These are phyloP conservation scores for Phyllachora maydis DNA, from an alignment of 2,329 filamentous ascomycete species.

Conservation along the genomic window DNA sequence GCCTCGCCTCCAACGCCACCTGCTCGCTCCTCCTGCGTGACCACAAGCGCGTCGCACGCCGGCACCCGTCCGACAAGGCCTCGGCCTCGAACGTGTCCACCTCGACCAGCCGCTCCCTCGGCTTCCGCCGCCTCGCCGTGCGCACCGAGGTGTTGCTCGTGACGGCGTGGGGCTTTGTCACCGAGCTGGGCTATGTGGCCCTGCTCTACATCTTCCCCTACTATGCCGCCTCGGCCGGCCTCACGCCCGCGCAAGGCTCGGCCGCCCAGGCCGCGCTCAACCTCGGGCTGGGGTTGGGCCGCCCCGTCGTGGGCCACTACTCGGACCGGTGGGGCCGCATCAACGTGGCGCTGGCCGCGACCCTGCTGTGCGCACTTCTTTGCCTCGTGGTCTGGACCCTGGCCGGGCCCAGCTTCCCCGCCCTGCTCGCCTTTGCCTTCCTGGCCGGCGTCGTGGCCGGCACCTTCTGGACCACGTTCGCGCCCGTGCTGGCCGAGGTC, in stretches of 20 bases:
- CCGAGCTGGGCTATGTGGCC: constrained; percentile 44
- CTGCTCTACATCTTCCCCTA: constrained; percentile 42
- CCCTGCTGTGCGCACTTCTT: constrained; percentile 32
- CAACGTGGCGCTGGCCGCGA: constrained; percentile 36
- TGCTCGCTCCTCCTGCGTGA: constrained; percentile 32
- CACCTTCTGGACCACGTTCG: constrained; percentile 36
- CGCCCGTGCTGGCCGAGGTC: constrained; percentile 37
- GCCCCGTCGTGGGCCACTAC: constrained; percentile 41
- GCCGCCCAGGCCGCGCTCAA: constrained; percentile 42
- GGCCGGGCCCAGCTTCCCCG: constrained; percentile 32
- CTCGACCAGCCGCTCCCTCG: too few relatives aligned
- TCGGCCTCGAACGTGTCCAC: constrained; percentile 28
- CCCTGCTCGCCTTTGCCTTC: constrained; percentile 36
- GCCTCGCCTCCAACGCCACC: constrained; percentile 27
- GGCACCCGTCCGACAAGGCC: constrained; percentile 10
- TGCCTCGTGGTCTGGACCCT: constrained; percentile 41
- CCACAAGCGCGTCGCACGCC: constrained; percentile 4
- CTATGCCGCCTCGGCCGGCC: constrained; percentile 36
- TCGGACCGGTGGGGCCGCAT: constrained; percentile 38
- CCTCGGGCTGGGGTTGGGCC: constrained; percentile 31
- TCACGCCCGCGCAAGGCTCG: constrained; percentile 35
- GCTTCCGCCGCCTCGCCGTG: too few relatives aligned
- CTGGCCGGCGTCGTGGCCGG: constrained; percentile 36
- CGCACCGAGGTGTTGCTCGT: constrained; percentile 33
- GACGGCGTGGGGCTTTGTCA: constrained; percentile 36